These are phyloP conservation scores for Jackrogersella minutella DNA, from an alignment of 495 filamentous ascomycete genomes.

Conservation along the genomic window DNA sequence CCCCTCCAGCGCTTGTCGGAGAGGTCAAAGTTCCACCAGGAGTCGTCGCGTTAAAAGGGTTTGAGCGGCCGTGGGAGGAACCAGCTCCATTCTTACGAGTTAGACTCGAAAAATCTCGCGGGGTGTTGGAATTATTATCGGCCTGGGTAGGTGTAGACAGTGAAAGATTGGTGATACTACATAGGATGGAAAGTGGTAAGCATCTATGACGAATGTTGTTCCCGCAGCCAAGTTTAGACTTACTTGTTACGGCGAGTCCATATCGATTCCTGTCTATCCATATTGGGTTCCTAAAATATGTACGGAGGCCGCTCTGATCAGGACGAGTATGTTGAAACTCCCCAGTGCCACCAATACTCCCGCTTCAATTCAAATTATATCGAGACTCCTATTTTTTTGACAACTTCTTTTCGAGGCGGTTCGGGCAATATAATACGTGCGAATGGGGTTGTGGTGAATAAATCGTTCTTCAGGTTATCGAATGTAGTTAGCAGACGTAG, in stretches of 20 bases:
- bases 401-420: neutral
- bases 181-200: conserved; percentile 29
- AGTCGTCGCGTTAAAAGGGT: conserved; percentile 85
- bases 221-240: conserved; percentile 47
- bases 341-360: conserved; percentile 25
- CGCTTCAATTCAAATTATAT: conserved; percentile 22
- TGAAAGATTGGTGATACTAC: conserved; percentile 86
- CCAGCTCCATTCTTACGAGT: conserved; percentile 63
- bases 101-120: conserved; percentile 59
- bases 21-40: conserved; percentile 75
- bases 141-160: conserved; percentile 73
- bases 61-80: conserved; percentile 79
- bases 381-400: conserved; percentile 4
- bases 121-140: conserved; percentile 72
- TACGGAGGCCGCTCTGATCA: conserved; percentile 25
- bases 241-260: conserved; percentile 95
- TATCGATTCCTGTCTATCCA: conserved; percentile 60
- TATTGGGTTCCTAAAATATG: conserved; percentile 31
- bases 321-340: conserved; percentile 39
- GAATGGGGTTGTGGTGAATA: neutral
- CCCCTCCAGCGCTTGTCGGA: conserved; percentile 86
- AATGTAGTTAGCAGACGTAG: conserved; percentile 3
- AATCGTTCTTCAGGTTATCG: neutral
- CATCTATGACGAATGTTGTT: neutral
- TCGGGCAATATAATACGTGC: conserved; percentile 13